Base-by-base conservation (phyloP, 2,329 filamentous ascomycete species). In the Zasmidium cellare region DNA sequence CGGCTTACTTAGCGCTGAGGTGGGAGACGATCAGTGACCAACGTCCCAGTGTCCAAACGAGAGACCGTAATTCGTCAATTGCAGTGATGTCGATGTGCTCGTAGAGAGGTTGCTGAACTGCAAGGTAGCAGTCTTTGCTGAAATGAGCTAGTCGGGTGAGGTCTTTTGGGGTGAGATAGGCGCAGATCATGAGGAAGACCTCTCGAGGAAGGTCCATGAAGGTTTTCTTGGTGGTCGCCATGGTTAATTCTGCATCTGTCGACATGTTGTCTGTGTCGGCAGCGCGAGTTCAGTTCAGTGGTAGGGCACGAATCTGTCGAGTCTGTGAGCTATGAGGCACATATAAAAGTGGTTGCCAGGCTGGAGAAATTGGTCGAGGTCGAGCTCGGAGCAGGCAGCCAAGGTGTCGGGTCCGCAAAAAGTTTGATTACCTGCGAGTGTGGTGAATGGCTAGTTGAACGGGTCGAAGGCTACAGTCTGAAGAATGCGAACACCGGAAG, bases 131-230 rank as follows among this genome's bases (percentile, higher is more conserved):
- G 54, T 67, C 60, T 23, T 57, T 55, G 46, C 46, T 60, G 18
- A 60, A 52, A 19, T 54, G 41, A 20, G 61, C 56, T 25, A 67
- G 53, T 6, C 22, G 41, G 3, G 60, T 18, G 20, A 63, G 57
- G n/a, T 68, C 61, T 9, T 31, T 46, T 6, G 60, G 54, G 3
- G 35, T 48, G 2, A 67, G 56, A 46, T 60, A 57, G 9, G 53
- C 48, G 57, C 61, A 65, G 11, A 66, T 51, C 50, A 56, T 50
- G 3, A 68, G 55, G 25, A 62, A 68, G 9, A 68, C 60, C 61
- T 68, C 66, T 11, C 63, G 61, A 1, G 62, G 65, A n/a, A 65
- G 59, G 7, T 61, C 53, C 20, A 66, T 58, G 51, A 67, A 51
- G 7, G 35, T 41, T 14, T 41, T 41, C 16, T 14, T 14, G 5